Evolutionary conservation across 2,329 filamentous ascomycete genomes (phyloP).

Genomic region (Elsinoe perseae): DNA sequence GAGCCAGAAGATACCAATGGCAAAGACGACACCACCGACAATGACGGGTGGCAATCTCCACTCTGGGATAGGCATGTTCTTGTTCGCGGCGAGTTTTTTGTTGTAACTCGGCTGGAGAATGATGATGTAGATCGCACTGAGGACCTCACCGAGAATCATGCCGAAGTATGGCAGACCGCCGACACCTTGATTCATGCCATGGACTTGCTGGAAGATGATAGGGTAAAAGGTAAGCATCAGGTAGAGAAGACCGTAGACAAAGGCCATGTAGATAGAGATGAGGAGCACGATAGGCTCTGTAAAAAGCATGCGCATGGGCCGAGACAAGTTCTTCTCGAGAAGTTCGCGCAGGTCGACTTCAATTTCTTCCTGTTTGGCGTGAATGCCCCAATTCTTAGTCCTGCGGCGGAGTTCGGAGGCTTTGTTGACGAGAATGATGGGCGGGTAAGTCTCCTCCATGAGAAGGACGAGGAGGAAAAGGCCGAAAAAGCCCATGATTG

Average conservation of each 20-base stretch:
- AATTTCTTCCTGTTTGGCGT: constrained; percentile 42
- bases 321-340: constrained; percentile 31
- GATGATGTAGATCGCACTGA: constrained; percentile 25
- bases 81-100: constrained; percentile 35
- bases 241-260: constrained; percentile 55
- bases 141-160: constrained; percentile 40
- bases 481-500: constrained; percentile 49
- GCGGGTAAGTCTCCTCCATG: constrained; percentile 51
- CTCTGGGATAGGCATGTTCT: constrained; percentile 48
- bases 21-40: constrained; percentile 38
- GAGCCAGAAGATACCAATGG: constrained; percentile 30
- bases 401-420: constrained; percentile 47
- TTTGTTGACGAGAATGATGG: constrained; percentile 50
- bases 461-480: constrained; percentile 45
- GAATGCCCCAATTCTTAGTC: constrained; percentile 55
- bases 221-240: constrained; percentile 81
- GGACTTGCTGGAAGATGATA: constrained; percentile 65
- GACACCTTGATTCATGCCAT: constrained; percentile 61
- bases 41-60: constrained; percentile 51
- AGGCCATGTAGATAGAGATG: constrained; percentile 40
- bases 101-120: constrained; percentile 26
- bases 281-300: constrained; percentile 44
- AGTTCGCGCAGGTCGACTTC: constrained; percentile 33
- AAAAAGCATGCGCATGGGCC: constrained; percentile 42
- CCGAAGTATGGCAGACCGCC: constrained; percentile 78